Conservation (phyloP, 108 stramenopile species). For the Seminavis robusta region DNA sequence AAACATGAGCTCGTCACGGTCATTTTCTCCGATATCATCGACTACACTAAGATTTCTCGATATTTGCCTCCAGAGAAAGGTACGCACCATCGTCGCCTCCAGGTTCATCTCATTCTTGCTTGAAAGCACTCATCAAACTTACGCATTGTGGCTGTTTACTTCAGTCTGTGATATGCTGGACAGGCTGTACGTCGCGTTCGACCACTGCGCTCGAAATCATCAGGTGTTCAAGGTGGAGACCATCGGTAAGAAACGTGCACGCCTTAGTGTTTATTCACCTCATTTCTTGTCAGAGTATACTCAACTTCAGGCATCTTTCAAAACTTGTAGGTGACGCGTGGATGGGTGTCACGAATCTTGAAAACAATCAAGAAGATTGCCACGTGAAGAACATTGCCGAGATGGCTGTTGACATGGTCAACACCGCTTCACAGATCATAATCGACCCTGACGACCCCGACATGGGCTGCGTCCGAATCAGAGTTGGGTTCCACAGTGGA, state of each 20-base stretch:
- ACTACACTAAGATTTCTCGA: constrained; percentile 56
- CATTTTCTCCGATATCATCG: too few species aligned
- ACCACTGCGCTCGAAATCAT: constrained; percentile 47
- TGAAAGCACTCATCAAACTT: too few species aligned
- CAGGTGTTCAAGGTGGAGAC: constrained; percentile 76
- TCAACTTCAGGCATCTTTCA: too few species aligned
- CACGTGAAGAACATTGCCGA: constrained; percentile 65
- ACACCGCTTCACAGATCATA: constrained; percentile 29
- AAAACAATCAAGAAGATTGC: constrained; percentile 50
- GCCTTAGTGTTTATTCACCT: too few species aligned
- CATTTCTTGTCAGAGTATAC: too few species aligned
- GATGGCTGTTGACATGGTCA: constrained; percentile 54
- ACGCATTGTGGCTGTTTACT: too few species aligned
- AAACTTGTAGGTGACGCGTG: constrained; percentile 72
- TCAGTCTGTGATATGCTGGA: constrained; percentile 67
- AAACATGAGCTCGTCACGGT: too few species aligned
- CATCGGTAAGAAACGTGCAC: too few species aligned
- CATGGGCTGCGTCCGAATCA: constrained; percentile 32
- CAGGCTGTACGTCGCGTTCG: constrained; percentile 56
- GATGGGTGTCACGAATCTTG: constrained; percentile 13
- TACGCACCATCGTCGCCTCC: too few species aligned
- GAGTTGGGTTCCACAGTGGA: constrained; percentile 59
- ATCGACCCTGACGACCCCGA: constrained; percentile 30
- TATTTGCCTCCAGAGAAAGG: constrained; percentile 46
- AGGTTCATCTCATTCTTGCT: too few species aligned